phyloP scores from a whole-genome alignment of 306 rosid genomes.

The Trifolium fragiferum region DNA sequence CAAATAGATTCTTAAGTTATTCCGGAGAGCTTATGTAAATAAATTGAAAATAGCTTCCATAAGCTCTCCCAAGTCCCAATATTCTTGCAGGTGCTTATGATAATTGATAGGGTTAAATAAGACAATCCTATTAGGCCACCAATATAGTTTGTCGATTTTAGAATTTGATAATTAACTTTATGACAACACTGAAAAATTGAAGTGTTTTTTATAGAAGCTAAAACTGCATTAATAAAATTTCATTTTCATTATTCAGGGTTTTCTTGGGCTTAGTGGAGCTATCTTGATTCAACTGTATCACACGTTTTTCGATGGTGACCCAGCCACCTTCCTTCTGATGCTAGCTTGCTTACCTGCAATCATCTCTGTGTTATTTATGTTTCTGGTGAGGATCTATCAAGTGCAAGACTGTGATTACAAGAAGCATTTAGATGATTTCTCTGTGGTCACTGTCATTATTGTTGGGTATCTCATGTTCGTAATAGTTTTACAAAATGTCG shows the following conservation, averaged over 20 bases:
- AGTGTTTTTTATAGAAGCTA: background rate
- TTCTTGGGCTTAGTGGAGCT: slow-evolving; percentile 92
- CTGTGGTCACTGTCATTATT: slow-evolving; percentile 58
- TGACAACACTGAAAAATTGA: background rate
- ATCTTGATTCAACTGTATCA: slow-evolving; percentile 72
- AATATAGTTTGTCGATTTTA: background rate
- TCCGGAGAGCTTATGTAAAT: background rate
- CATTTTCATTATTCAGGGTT: slow-evolving; percentile 62
- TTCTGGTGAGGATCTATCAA: slow-evolving; percentile 68
- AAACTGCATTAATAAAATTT: background rate
- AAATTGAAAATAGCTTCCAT: background rate
- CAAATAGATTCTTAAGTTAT: background rate
- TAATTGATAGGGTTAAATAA: background rate
- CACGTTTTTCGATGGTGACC: slow-evolving; percentile 60
- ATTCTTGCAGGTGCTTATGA: background rate
- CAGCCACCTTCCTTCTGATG: slow-evolving; percentile 69
- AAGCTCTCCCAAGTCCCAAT: background rate
- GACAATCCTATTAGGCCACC: background rate
- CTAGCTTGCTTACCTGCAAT: slow-evolving; percentile 74
- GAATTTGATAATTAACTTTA: background rate
- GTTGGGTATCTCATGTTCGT: slow-evolving; percentile 71
- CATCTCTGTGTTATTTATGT: slow-evolving; percentile 60
- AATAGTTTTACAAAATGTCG: slow-evolving; percentile 57
- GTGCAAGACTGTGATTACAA: slow-evolving; percentile 47
- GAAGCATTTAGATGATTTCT: slow-evolving; percentile 69